Evolutionary conservation across 352 stramenopile genomes (phyloP).

Genomic region (Globisporangium apiculatum): DNA sequence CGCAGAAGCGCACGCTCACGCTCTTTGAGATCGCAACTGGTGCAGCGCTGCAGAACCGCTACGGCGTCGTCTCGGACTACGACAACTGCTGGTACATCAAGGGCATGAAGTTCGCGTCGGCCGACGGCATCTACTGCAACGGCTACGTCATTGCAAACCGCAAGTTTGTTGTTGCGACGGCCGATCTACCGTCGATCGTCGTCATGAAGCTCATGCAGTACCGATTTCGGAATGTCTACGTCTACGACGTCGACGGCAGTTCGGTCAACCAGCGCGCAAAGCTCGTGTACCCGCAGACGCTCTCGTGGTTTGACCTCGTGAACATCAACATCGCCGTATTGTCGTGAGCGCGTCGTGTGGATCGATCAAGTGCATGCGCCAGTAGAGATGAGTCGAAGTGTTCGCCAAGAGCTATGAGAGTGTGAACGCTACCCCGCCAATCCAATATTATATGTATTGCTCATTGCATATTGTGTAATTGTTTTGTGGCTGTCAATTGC

Average conservation of each 20-base stretch:
- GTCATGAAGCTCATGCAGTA: slow-evolving; percentile 6
- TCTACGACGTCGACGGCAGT: slow-evolving; percentile 5
- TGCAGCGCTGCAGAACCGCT: slow-evolving; percentile 8
- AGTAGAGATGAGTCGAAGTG: no score
- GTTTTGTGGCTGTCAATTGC: no score
- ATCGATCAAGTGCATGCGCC: no score
- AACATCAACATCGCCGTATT: slow-evolving; percentile 2
- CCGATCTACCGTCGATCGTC: neutral
- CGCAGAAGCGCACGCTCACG: neutral
- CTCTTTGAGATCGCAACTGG: neutral
- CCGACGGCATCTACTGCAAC: slow-evolving; percentile 13
- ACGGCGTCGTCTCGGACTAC: slow-evolving; percentile 21
- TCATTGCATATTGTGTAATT: no score
- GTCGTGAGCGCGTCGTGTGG: no score
- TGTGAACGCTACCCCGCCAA: no score
- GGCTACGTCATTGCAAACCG: slow-evolving; percentile 7
- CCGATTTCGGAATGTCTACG: slow-evolving; percentile 6
- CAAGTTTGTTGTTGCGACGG: neutral
- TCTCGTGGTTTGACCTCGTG: neutral
- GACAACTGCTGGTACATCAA: slow-evolving; percentile 25
- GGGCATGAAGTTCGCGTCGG: slow-evolving; percentile 21
- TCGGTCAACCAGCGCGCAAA: slow-evolving; percentile 3
- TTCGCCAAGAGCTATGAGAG: no score
- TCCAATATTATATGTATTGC: no score
- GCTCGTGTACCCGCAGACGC: slow-evolving; percentile 3